Base-by-base conservation (phyloP, 2,329 filamentous ascomycete genomes). In the Cladosporium sphaerospermum region DNA sequence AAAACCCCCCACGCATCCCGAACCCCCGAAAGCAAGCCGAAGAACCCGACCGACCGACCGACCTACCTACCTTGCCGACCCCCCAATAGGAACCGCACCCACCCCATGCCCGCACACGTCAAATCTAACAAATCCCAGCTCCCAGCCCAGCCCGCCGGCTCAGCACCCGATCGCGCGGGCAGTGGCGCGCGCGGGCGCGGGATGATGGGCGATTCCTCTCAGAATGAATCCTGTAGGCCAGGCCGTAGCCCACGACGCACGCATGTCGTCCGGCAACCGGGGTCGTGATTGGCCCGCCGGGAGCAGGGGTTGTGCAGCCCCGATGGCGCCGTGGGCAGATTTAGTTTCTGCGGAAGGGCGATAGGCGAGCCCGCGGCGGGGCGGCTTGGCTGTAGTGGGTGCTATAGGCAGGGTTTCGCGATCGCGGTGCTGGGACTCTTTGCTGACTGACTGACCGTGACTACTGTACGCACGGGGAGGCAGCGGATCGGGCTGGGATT, bases 101-200 rank as follows among this genome's bases (percentile, higher is more conserved):
- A 28, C 23, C 23, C 23, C 23, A 28, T 28, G 23, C 7, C 23
- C 23, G 7, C 23, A 7, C 23, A 28, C 23, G 23, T 28, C 23
- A 2, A 18, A 18, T 18, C 16, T 18, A 18, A 18, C 16, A 18
- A 18, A 18, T 18, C 16, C 16, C 16, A 18, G 16, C 16, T 28
- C 23, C 23, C 23, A 28, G 7, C 23, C 23, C 23, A 28, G 23
- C 23, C 5, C 23, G 23, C 23, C 23, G 23, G 23, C 23, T 28
- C 23, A 28, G 46, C 31, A 49, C 46, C 46, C 46, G 46, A 49
- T 49, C 16, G 46, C 46, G 46, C n/a, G 46, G 46, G 23, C 46
- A 23, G 28, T 41, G 37, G 37, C 23, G 23, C 23, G 16, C 16
- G 16, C 16, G 16, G 16, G 45, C 39, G 46, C 33, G 46, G 46